phyloP scores from a whole-genome alignment of 2,329 filamentous ascomycete genomes.

The Madurella mycetomatis region DNA sequence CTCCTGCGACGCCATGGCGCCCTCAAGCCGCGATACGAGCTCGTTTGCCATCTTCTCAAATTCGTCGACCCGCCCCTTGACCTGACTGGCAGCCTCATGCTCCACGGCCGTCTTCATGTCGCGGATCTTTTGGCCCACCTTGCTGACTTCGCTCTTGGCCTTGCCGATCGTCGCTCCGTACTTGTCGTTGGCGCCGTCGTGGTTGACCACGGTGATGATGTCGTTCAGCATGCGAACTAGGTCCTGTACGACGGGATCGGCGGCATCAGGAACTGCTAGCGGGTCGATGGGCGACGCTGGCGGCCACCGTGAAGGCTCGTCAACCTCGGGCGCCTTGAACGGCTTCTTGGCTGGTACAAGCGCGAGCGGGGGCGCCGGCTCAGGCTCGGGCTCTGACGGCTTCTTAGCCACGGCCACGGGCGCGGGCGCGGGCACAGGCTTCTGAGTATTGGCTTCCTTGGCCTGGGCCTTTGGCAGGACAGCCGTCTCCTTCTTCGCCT shows the following conservation, averaged over 20 bases:
- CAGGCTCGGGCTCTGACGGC: conserved; percentile 25
- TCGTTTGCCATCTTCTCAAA: conserved; percentile 86
- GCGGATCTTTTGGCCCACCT: conserved; percentile 74
- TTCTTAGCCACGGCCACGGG: conserved; percentile 9
- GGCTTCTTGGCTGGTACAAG: conserved; percentile 28
- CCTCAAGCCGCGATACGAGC: conserved; percentile 82
- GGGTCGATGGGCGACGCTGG: conserved; percentile 71
- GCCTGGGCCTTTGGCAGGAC: conserved; percentile 32
- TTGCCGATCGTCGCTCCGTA: conserved; percentile 76
- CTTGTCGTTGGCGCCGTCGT: conserved; percentile 71
- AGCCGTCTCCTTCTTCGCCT: conserved; percentile 23
- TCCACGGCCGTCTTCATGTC: conserved; percentile 66
- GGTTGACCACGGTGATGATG: conserved; percentile 89
- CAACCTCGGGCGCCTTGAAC: conserved; percentile 57
- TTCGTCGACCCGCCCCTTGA: conserved; percentile 65
- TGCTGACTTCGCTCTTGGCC: conserved; percentile 77
- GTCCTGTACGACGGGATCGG: conserved; percentile 86
- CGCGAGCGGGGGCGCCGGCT: conserved; percentile 16
- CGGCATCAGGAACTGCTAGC: conserved; percentile 67
- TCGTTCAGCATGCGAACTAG: conserved; percentile 94
- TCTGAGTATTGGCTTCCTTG: conserved; percentile 26
- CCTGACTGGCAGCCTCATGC: conserved; percentile 68
- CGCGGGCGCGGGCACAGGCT: conserved; percentile 5
- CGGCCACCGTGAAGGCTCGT: conserved; percentile 61
- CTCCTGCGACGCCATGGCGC: conserved; percentile 76